Evolutionary conservation across 768 basidiomycete species (phyloP), one percentile per base, ranked within the genome.

Genomic region (Kwoniella shandongensis): DNA sequence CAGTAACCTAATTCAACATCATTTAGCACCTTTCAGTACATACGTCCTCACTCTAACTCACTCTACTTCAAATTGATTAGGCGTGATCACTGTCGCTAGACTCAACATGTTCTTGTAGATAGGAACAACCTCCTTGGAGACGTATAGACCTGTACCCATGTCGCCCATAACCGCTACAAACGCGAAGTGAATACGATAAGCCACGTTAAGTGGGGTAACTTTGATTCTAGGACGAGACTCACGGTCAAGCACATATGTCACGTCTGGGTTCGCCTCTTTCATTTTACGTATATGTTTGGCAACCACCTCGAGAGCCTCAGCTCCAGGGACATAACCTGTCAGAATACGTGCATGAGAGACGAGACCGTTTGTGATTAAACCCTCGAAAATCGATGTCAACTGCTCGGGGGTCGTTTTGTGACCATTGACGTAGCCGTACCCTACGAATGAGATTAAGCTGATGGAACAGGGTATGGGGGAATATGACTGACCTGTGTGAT

Each of bases 51-150:
- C 39, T 27, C 38, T 4, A 39, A 76, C 86, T 75, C 73, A 93
- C 91, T 98, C 94, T 60, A 88, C 88, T 79, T 99, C 96, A 67
- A 92, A 99, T 84, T 92, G 96, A 72, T 99, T 99, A 0, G 96
- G 96, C 0, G 96, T 91, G 63, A 97, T 97, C 45, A 97, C 85
- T 0, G 89, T 89, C 2, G 96, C 87, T 0, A 94, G 80, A 7
- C 39, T 18, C 8, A 80, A 67, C 78, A 92, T 83, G 39, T 81
- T 78, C 44, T 85, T 84, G 79, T 99, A 98, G 36, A 90, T 81
- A 1, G 91, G 90, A 57, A 98, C 80, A 8, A 92, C 90, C 59
- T 89, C 85, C 20, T 86, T 80, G 3, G 91, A 83, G 20, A 97
- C 92, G 66, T 99, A 99, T 13, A 99, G 79, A 10, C 73, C 73